Base-by-base conservation (phyloP, 2,329 filamentous ascomycete species). In the Aspergillus sclerotialis region DNA sequence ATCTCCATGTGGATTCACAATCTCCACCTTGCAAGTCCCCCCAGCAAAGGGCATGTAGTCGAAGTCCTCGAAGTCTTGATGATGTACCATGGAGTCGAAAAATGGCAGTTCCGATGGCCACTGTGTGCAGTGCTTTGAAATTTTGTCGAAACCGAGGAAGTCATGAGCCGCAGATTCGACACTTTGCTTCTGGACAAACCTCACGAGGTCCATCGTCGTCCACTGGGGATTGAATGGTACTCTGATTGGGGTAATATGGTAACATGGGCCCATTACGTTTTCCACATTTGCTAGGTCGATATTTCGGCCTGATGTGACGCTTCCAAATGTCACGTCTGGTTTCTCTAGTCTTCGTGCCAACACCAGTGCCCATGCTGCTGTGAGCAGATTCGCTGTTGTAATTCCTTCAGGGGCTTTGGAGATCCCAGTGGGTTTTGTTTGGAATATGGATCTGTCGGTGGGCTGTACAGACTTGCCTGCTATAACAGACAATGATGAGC, bases 51-150 rank as follows among this genome's bases (percentile, higher is more conserved):
- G 47, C 56, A 61, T 64, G 16, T 60, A 64, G 47, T 80, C 76
- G n/a, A 79, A 75, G 48, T 79, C 75, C 35, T 73, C 71, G 28
- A 75, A 73, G 44, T 75, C 73, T 53, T 78, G 74, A 53, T 78
- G 74, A 32, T 60, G 56, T 9, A 76, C 72, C 1, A 77, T 67
- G 0, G 72, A 71, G 47, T 75, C 72, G 44, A 75, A 77, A 60
- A 68, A 74, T 34, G 56, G 46, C 6, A 46, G 44, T 2, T 54
- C 56, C 3, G 49, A 47, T 3, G 54, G 47, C 42, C 72, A 75
- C 30, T 67, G 56, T 5, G 67, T 65, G 52, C 71, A 75, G 4
- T 58, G 43, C 29, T 58, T 51, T 3, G 64, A 61, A 15, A 77
- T 72, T 46, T 74, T 69, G 2, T 49, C 45, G 13, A 76, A 65